Evolutionary conservation across 2,329 filamentous ascomycete genomes (phyloP), one percentile per base, ranked within the genome.

Genomic region (Cladosporium velox): DNA sequence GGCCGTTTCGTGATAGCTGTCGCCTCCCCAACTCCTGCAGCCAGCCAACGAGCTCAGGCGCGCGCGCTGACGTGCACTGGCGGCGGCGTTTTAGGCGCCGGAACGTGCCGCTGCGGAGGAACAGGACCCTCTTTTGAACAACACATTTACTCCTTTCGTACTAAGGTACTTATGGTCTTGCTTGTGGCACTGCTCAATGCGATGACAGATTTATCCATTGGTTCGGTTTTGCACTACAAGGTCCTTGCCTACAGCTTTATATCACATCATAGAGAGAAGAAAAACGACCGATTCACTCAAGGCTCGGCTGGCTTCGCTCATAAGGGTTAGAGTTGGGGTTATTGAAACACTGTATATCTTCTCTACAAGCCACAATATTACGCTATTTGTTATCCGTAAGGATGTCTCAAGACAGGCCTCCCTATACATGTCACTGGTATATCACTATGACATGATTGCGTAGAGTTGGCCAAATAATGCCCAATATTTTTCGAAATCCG

Each of bases 1-100:
- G n/a, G 21, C 15, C 44, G 59, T 62, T 59, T 59, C 57, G 57
- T 52, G 51, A 26, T 41, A 64, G 61, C 61, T 64, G 51, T 55
- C 61, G 35, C 51, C 61, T 64, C 61, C 49, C 49, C 49, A 18
- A 35, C 41, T 15, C 49, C 32, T 24, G 60, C 47, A 54, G 60
- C 60, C 38, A 60, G 44, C 58, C 38, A 60, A 30, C 30, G 47
- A 60, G 58, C 58, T 60, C 38, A 47, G 38, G 58, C 51, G 51
- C 18, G 26, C 58, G 26, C 58, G 58, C 38, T 58, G 55, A 58
- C 55, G 55, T 58, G 55, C 55, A 58, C 55, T 21, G 8, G 41
- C n/a, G 8, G 41, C n/a, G 34, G 35, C 35, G n/a, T 11, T 47
- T 47, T 8, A 10, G 15, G 14, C 35, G 35, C 7, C 15, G 41